phyloP scores from a whole-genome alignment of 2,329 filamentous ascomycete species.

The Calonectria montana region DNA sequence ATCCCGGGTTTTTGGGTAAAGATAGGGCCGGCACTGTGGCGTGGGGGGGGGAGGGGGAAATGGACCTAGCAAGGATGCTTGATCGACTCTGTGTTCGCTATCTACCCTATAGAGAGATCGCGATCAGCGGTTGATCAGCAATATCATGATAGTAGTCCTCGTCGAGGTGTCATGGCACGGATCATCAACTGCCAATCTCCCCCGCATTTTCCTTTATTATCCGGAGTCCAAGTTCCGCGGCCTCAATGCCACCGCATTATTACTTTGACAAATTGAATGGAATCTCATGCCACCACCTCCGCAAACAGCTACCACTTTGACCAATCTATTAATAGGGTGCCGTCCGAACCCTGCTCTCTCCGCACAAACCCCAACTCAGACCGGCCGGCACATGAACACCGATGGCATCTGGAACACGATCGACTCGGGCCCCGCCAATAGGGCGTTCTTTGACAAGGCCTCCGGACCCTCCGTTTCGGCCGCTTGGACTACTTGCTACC shows the following conservation, averaged over 20 bases:
- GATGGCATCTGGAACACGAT: neutral
- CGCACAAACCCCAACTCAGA: neutral
- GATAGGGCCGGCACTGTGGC: neutral
- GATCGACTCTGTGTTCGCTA: neutral
- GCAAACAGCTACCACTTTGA: neutral
- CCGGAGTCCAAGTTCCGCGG: neutral
- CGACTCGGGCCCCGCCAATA: neutral
- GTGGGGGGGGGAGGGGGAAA: neutral
- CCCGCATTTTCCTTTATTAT: neutral
- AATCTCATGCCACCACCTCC: neutral
- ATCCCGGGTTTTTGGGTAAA: neutral
- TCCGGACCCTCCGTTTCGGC: constrained; percentile 1
- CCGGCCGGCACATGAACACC: constrained; percentile 6
- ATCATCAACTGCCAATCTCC: neutral
- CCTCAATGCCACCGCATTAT: neutral
- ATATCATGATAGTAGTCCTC: too few relatives aligned
- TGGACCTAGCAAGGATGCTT: neutral
- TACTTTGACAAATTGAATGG: neutral
- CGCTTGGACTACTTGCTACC: neutral
- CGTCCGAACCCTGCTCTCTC: constrained; percentile 1
- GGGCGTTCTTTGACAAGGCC: neutral
- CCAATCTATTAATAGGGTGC: constrained; percentile 1
- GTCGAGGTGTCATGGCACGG: neutral
- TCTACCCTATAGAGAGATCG: neutral
- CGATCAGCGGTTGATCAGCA: neutral